These are phyloP conservation scores for Nicotiana rustica DNA, from an alignment of 305 asterid species.

Conservation along the genomic window DNA sequence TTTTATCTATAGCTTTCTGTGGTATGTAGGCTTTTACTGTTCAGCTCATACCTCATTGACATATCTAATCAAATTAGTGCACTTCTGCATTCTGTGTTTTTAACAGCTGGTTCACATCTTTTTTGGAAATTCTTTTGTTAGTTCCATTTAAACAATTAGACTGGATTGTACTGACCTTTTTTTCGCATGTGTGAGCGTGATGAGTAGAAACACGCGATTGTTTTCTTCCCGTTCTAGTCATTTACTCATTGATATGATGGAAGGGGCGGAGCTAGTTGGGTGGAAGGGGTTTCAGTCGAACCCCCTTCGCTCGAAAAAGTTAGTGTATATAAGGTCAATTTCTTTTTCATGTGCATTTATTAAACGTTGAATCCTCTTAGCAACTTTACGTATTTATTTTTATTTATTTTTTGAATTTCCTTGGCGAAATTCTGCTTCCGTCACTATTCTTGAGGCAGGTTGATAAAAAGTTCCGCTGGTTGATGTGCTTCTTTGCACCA, in stretches of 20 bases:
- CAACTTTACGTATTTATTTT: no score
- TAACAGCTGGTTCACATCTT: neutral
- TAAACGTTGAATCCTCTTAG: no score
- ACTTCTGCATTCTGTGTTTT: neutral
- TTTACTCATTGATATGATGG: neutral
- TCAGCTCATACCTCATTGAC: neutral
- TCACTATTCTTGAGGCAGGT: neutral
- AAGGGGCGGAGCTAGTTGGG: no score
- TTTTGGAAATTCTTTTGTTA: neutral
- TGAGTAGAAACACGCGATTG: no score
- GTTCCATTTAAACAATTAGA: neutral
- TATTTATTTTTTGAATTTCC: no score
- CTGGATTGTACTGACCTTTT: no score
- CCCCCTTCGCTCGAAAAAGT: no score
- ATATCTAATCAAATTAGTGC: neutral
- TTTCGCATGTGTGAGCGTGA: no score
- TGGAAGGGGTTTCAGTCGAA: no score
- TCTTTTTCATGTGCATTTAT: no score
- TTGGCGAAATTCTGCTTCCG: no score
- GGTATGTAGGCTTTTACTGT: conserved; percentile 12
- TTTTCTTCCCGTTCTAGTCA: neutral
- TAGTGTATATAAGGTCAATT: no score
- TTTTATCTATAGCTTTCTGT: neutral
- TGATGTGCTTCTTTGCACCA: neutral
- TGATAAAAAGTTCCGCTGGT: neutral